Evolutionary conservation across 2,329 filamentous ascomycete genomes (phyloP), one percentile per base, ranked within the genome.

Genomic region (Pseudocercospora fijiensis): DNA sequence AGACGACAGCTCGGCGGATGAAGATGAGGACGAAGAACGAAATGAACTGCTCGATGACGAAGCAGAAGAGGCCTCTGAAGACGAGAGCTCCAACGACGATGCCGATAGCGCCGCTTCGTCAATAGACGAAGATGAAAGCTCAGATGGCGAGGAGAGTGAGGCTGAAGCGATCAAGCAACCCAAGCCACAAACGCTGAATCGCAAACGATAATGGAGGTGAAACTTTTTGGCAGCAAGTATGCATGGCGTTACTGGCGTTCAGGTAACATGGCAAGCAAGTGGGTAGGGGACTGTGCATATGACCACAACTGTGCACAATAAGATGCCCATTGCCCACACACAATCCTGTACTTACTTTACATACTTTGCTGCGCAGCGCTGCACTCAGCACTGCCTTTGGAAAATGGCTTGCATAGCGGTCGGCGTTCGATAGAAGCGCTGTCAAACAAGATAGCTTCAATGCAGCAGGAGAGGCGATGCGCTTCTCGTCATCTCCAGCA

Each of bases 21-120:
- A 66, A 8, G 70, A 68, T 13, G 67, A 68, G 10, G 68, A 72
- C 26, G 67, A 70, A 45, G 67, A 64, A 10, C 64, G 53, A 10
- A 77, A 81, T 20, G 78, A 75, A 18, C 64, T 84, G 45, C 70
- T 85, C 55, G 83, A 85, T 62, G 81, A 83, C 43, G 81, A 82
- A 70, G 82, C 81, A 3, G 81, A 82, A 67, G 82, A 83, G 70
- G 79, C 76, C 3, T 79, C 79, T 3, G 76, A 69, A 16, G 58
- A 65, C 33, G 61, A 62, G 13, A 64, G 58, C 41, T 62, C 64
- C 11, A 60, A 67, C 7, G 63, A 67, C 16, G 63, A 57, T 20
- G 58, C 37, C 9, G 52, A 58, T 11, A 63, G 60, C 56, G 55
- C 59, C 27, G 65, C 57, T 16, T 57, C 57, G 9, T 65, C 63